Evolutionary conservation across 306 rosid species (phyloP).

Genomic region (Castanopsis chinensis): DNA sequence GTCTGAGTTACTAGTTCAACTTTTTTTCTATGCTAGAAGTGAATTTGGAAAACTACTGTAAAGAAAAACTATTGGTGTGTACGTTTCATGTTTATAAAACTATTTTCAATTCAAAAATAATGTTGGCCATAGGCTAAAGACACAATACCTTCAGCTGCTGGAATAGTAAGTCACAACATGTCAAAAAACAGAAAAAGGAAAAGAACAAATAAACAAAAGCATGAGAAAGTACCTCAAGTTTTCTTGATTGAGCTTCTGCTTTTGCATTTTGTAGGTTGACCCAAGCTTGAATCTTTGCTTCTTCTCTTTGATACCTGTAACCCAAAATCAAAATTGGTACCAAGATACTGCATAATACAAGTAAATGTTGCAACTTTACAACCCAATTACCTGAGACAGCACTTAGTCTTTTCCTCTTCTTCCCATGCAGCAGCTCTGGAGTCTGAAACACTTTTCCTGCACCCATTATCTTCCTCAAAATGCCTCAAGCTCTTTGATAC

Average conservation of each 20-base stretch:
- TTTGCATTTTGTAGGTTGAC: slow-evolving; percentile 93
- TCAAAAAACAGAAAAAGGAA: not conserved
- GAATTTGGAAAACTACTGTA: not conserved
- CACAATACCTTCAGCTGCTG: not conserved
- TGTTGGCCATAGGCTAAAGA: not conserved
- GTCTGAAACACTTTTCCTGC: slow-evolving; percentile 58
- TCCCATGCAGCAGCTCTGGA: slow-evolving; percentile 80
- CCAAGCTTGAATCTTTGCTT: slow-evolving; percentile 97
- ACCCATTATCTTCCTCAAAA: slow-evolving; percentile 44
- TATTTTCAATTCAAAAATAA: not conserved
- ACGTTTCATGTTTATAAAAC: not conserved
- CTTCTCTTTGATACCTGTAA: slow-evolving; percentile 92
- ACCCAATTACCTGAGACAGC: slow-evolving; percentile 69
- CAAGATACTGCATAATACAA: not conserved
- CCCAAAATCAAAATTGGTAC: slow-evolving; percentile 15
- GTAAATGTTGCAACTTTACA: not conserved
- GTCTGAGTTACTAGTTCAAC: not conserved
- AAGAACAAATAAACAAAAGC: not conserved
- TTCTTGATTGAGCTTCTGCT: slow-evolving; percentile 96
- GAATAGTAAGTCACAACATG: not conserved
- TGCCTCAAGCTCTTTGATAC: slow-evolving; percentile 94
- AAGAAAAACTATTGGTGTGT: not conserved
- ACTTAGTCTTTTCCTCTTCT: slow-evolving; percentile 77
- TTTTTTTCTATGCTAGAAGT: not conserved
- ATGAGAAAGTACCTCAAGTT: slow-evolving; percentile 74